Conservation (phyloP, 192 early-diverging fungal species). For the Rhizophagus clarus region DNA sequence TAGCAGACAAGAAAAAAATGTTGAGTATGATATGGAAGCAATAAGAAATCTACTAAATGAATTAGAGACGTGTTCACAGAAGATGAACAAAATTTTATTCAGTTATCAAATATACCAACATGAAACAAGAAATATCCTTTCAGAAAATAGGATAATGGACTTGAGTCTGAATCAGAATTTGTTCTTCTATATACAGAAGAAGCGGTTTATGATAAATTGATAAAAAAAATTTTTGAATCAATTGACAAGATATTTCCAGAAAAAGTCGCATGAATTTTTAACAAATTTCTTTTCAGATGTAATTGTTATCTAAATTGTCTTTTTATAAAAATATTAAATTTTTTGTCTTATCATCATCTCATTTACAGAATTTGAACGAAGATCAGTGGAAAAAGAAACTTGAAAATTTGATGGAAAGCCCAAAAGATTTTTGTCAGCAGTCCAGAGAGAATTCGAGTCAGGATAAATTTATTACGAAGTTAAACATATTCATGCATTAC, state of each 20-base stretch:
- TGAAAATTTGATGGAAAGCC: constrained; percentile 10
- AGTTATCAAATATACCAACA: background rate
- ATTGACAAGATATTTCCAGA: constrained; percentile 26
- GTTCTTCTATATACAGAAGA: constrained; percentile 20
- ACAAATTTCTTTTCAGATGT: constrained; percentile 28
- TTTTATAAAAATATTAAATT: constrained; percentile 16
- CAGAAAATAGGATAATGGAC: constrained; percentile 29
- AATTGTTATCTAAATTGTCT: background rate
- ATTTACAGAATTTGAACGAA: constrained; percentile 20
- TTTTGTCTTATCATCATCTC: background rate
- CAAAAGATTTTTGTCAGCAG: too few relatives aligned
- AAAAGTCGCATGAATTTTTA: constrained; percentile 14
- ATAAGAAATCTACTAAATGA: constrained; percentile 8
- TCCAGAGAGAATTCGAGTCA: background rate
- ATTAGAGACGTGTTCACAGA: background rate
- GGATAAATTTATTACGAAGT: constrained; percentile 7
- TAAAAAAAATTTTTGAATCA: constrained; percentile 16
- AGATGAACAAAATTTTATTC: constrained; percentile 1
- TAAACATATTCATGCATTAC: constrained; percentile 26
- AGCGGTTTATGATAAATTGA: background rate
- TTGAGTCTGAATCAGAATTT: constrained; percentile 28
- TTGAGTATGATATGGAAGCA: background rate
- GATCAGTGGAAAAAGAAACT: constrained; percentile 26
- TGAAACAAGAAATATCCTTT: background rate
- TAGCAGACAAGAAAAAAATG: background rate